Base-by-base conservation (phyloP, 2,329 filamentous ascomycete species). In the Aspergillus sclerotialis region DNA sequence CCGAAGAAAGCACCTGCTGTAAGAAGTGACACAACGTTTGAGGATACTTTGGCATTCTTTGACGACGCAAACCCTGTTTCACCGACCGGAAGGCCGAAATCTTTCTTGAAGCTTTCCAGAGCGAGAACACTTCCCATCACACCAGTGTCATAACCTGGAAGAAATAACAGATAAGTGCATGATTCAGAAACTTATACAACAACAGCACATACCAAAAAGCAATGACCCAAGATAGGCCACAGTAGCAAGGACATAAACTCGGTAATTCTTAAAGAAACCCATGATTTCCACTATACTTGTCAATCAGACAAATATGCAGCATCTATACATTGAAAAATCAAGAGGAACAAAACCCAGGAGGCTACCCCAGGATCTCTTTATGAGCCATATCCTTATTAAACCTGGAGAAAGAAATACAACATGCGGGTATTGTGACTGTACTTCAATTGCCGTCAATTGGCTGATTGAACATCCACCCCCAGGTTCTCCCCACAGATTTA, bases 161-260 rank as follows among this genome's bases (percentile, higher is more conserved):
- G n/a, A 5, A 14, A 35, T 7, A 39, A 28, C 24, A n/a, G 27
- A 14, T 13, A 16, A 13, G 5, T n/a, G 2, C 7, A 15, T 11
- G 11, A 5, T 15, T 11, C 8, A 12, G 8, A 9, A 5, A 3
- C 10, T 7, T 2, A 21, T 12, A 24, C 10, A 15, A 12, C 1
- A n/a, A 5, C 28, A 30, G 7, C 5, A 45, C 54, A 33, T 30
- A 62, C 62, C 64, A 33, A 68, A 67, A n/a, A 66, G 56, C 41
- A 67, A 46, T 17, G 63, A 62, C 39, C 63, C 64, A 42, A 62
- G 50, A 36, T 67, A 67, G 46, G 64, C 63, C 23, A 67, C 63
- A 26, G 50, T 47, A 16, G 64, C 64, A 34, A 68, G 58, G 37
- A 67, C 49, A 43, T 67, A 67, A 19, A 68, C 63, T 33, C 64